Evolutionary conservation across 208 protist species (phyloP), one percentile per base, ranked within the genome.

Genomic region (Trichomonas tenax): DNA sequence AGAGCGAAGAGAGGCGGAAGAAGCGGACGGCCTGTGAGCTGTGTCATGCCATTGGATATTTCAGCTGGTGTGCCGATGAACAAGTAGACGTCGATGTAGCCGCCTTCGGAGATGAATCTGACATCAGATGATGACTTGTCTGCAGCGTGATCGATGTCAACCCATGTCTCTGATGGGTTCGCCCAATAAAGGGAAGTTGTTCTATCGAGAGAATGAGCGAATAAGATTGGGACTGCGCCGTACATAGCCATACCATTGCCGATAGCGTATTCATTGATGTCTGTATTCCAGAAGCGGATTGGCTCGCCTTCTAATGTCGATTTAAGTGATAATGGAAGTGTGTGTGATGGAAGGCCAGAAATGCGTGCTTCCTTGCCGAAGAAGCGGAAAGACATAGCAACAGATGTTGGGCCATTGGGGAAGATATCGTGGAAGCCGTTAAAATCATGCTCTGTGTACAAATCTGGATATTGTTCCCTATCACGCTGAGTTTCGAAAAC

Each of bases 1-100:
- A 99, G 97, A 31, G 98, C 97, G 96, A 99, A 99, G 96, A 99
- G 97, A 82, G 98, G 99, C 31, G 99, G 99, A 95, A 99, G 96
- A 17, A 98, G 95, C 0, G 98, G 98, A 23, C 97, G 95, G 34
- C 99, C 99, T 0, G 98, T 99, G 48, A 99, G 96, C n/a, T 96
- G 96, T 23, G 98, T 97, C 97, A 99, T 99, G 97, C 99, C 98
- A 63, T 96, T 96, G 72, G 99, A 97, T 34, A 99, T 98, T n/a
- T 98, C 96, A 4, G 96, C 49, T 45, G 98, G 98, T 10, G 97
- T 98, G 8, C 99, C 99, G 0, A 98, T 96, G n/a, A 99, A 96
- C 36, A 99, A 97, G 96, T 99, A 99, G 0, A 99, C 51, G 97
- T 99, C 99, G 0, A 99, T 97, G 0, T 98, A 96, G 45, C 99